phyloP scores from a whole-genome alignment of 331 rosid genomes.

The Quercus phellos region DNA sequence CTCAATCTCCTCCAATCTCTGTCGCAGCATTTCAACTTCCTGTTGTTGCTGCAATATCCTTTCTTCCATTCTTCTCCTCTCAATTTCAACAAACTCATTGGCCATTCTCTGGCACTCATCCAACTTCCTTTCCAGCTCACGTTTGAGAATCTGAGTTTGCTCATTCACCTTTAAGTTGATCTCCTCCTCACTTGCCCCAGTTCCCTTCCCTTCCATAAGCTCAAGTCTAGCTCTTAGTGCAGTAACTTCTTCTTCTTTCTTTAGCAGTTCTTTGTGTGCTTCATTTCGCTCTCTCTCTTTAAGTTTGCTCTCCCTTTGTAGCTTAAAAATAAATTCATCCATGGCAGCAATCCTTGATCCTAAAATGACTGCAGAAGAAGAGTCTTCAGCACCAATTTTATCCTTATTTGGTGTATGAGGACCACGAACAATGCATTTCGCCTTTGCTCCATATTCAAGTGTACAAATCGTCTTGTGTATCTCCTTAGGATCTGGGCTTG shows the following conservation, averaged over 20 bases:
- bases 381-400: conserved; percentile 51
- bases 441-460: conserved; percentile 96
- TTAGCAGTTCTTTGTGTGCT: conserved; percentile 68
- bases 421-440: conserved; percentile 95
- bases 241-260: conserved; percentile 81
- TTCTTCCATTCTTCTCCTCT: conserved; percentile 95
- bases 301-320: conserved; percentile 82
- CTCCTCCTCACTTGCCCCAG: conserved; percentile 61
- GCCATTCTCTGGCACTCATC: conserved; percentile 93
- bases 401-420: conserved; percentile 76
- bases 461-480: conserved; percentile 93
- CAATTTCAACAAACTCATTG: conserved; percentile 76
- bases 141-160: conserved; percentile 52
- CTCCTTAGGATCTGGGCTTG: conserved; percentile 97
- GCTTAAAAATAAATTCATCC: conserved; percentile 87
- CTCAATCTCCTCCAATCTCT: conserved; percentile 82
- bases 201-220: conserved; percentile 38
- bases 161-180: conserved; percentile 73
- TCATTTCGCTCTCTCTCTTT: conserved; percentile 78
- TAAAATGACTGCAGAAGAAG: conserved; percentile 75
- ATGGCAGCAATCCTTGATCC: conserved; percentile 92
- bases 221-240: conserved; percentile 62
- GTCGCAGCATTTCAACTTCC: conserved; percentile 81
- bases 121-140: conserved; percentile 78
- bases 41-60: conserved; percentile 78